Evolutionary conservation across 1,284 basidiomycete species (phyloP).

Genomic region (Sporisorium reilianum): DNA sequence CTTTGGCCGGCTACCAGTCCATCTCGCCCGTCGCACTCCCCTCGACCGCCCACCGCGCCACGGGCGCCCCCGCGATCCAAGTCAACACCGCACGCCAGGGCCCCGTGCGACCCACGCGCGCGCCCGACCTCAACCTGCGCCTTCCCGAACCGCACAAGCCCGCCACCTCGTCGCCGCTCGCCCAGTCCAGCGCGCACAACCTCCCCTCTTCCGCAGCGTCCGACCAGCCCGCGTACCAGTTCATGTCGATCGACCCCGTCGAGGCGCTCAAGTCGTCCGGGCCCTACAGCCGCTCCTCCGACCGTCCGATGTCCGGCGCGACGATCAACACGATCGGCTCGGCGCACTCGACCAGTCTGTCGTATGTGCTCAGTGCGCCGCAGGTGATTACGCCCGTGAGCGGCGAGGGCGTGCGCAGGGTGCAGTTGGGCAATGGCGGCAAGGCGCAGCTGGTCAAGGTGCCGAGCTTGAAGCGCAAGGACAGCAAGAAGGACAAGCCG

Average conservation of each 20-base stretch:
- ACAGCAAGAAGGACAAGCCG: not conserved
- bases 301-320: slow-evolving; percentile 27
- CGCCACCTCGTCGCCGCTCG: slow-evolving; percentile 26
- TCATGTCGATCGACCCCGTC: slow-evolving; percentile 54
- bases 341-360: slow-evolving; percentile 22
- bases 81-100: slow-evolving; percentile 23
- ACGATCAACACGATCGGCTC: slow-evolving; percentile 45
- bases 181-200: not conserved
- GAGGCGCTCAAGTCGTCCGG: slow-evolving; percentile 20
- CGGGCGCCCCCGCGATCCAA: slow-evolving; percentile 32
- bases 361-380: slow-evolving; percentile 47
- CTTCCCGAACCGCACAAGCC: slow-evolving; percentile 26
- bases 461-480: slow-evolving; percentile 28
- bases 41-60: slow-evolving; percentile 31
- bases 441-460: slow-evolving; percentile 46
- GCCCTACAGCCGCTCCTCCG: slow-evolving; percentile 8
- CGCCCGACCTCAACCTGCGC: slow-evolving; percentile 51
- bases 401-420: slow-evolving; percentile 32
- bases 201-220: not conserved
- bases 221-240: slow-evolving; percentile 17
- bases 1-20: slow-evolving; percentile 5
- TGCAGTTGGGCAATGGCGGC: slow-evolving; percentile 47
- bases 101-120: slow-evolving; percentile 41
- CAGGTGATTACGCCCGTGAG: slow-evolving; percentile 49
- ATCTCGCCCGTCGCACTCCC: slow-evolving; percentile 23